phyloP scores from a whole-genome alignment of 495 filamentous ascomycete species.

The Trichoderma orchidacearum region DNA sequence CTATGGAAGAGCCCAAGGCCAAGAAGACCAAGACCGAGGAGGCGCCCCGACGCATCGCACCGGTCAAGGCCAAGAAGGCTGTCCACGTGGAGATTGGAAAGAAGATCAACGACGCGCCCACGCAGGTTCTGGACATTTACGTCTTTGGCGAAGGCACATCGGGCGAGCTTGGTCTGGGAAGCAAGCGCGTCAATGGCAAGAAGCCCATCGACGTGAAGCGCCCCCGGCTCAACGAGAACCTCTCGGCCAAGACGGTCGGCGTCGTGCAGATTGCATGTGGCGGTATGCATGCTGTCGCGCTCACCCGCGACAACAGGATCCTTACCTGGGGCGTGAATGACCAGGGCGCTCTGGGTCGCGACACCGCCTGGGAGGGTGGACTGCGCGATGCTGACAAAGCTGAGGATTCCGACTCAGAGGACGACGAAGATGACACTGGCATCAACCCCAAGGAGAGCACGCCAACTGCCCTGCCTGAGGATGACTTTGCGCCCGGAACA shows the following conservation, averaged over 20 bases:
- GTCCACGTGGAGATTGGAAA: slow-evolving; percentile 3
- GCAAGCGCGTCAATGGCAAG: slow-evolving; percentile 26
- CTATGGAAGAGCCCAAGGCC: slow-evolving; percentile 3
- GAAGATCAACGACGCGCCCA: slow-evolving; percentile 33
- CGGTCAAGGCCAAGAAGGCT: slow-evolving; percentile 8
- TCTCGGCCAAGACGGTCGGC: slow-evolving; percentile 40
- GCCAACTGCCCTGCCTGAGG: slow-evolving; percentile 25
- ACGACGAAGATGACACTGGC: slow-evolving; percentile 21
- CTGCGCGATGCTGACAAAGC: slow-evolving; percentile 45
- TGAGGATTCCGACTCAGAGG: slow-evolving; percentile 16
- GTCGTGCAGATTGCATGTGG: slow-evolving; percentile 49
- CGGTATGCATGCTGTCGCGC: slow-evolving; percentile 49
- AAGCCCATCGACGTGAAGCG: slow-evolving; percentile 42
- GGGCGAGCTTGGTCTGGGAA: slow-evolving; percentile 41
- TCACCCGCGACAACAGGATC: slow-evolving; percentile 52
- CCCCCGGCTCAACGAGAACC: slow-evolving; percentile 37
- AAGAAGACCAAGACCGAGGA: slow-evolving; percentile 14
- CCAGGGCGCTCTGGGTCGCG: slow-evolving; percentile 50
- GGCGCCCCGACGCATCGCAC: background rate
- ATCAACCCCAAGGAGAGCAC: slow-evolving; percentile 51
- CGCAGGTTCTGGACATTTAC: slow-evolving; percentile 31
- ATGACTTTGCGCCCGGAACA: slow-evolving; percentile 33
- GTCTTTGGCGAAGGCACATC: slow-evolving; percentile 41
- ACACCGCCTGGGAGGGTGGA: slow-evolving; percentile 39
- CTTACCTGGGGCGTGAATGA: slow-evolving; percentile 62